Evolutionary conservation across 2,329 filamentous ascomycete species (phyloP), one percentile per base, ranked within the genome.

Genomic region (Chaetomium strumarium): DNA sequence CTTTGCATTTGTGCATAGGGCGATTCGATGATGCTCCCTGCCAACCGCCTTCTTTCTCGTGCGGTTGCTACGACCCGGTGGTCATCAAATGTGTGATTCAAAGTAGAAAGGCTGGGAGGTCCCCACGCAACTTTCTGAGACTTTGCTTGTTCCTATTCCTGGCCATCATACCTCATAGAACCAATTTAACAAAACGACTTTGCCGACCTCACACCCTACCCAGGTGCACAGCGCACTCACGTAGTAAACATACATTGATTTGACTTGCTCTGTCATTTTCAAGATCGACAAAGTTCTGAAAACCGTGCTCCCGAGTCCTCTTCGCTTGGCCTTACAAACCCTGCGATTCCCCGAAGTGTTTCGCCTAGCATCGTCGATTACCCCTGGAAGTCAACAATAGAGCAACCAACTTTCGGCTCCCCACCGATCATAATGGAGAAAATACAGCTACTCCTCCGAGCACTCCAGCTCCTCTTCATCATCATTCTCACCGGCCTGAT

Each of bases 401-500:
- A 29, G 44, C 42, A 12, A 40, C 50, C 38, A 40, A 24, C 24
- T 7, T 7, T 24, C 24, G 4, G 24, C 24, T 24, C 24, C 4
- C 24, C 24, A 24, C 17, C 16, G 33, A 43, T 51, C 41, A 48
- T 30, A 46, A 57, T 71, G 69, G 63, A 67, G 52, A 62, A 76
- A 57, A 63, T 78, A 61, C 72, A 72, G 56, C 66, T 72, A 53
- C 63, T 73, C 60, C 63, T 81, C 60, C 77, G 79, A 60, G 62
- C 64, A 50, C 54, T 72, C 54, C 76, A 80, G 64, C 66, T 83
- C 49, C 64, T 82, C 56, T 75, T 75, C 64, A 72, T 75, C 30
- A 62, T 83, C 39, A 68, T 83, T 58, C 67, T 76, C 51, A 80
- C 78, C 2, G 78, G 73, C 33, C 73, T 83, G 52, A 72, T 81